Base-by-base conservation (phyloP, 208 protist species). In the Trypanosoma scelopori region DNA sequence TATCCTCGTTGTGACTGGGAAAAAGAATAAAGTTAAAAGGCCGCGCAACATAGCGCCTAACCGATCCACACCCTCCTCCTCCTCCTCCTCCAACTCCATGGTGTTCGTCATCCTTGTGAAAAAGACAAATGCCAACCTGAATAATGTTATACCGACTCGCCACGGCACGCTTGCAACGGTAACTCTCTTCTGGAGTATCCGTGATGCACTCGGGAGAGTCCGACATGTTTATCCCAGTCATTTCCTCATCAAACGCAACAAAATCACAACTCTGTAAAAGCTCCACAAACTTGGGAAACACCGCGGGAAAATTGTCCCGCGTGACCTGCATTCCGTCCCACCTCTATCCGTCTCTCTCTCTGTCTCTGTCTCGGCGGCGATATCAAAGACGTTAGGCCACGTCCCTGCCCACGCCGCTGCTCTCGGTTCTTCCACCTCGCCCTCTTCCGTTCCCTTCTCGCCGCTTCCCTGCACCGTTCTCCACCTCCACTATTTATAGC, bases 221-320 rank as follows among this genome's bases (percentile, higher is more conserved):
- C 18, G 77, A 46, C 53, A 78, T 73, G 55, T 69, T 85, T 41
- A 92, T 92, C 20, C 89, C 89, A 20, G 89, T 92, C 89, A 94
- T 92, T 72, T 94, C 89, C 66, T 91, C 85, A 71, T 94, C 89
- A 58, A 94, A 68, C 7, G 89, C 85, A 60, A 89, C 89, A 64
- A 94, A 94, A 47, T 92, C 85, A 49, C 85, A 92, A 30, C 62
- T 84, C 49, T 73, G 20, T 37, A 94, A 65, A 52, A 92, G 49
- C 48, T 82, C 56, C 41, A 80, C 56, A 76, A 95, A 93, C 64
- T 89, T 74, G 45, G 73, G 70, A 53, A 91, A 74, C 42, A 78
- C 72, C 27, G 84, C 79, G 27, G 82, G 72, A 57, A 95, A 93
- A 46, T 58, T 91, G 37, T 78, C 74, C 47, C 74, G 61, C 18